Evolutionary conservation across 2,329 filamentous ascomycete genomes (phyloP).

Genomic region (Epichloe brachyelytri): DNA sequence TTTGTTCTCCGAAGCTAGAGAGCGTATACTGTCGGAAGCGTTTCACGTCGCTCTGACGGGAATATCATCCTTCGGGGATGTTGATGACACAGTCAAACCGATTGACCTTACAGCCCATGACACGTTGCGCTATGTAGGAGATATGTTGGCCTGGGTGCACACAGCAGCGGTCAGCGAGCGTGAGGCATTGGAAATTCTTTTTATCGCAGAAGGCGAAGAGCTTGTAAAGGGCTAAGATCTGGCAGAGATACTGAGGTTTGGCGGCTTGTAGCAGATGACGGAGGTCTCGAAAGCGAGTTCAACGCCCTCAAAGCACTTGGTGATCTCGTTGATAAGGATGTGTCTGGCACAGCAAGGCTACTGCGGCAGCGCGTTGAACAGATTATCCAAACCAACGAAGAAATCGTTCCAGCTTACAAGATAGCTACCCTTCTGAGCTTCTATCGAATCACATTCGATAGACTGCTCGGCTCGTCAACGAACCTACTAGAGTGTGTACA

Average conservation of each 20-base stretch:
- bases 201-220: constrained; percentile 81
- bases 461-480: constrained; percentile 58
- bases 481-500: constrained; percentile 55
- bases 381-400: constrained; percentile 83
- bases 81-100: constrained; percentile 59
- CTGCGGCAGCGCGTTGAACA: constrained; percentile 84
- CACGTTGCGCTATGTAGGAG: constrained; percentile 78
- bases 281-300: constrained; percentile 46
- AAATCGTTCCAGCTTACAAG: constrained; percentile 78
- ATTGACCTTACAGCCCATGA: constrained; percentile 93
- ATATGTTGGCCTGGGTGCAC: constrained; percentile 97
- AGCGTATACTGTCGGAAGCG: constrained; percentile 73
- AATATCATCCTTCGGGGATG: constrained; percentile 40
- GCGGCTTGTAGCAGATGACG: constrained; percentile 51
- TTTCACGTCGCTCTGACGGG: constrained; percentile 86
- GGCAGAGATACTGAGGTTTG: constrained; percentile 76
- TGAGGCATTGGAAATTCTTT: constrained; percentile 82
- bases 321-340: constrained; percentile 74
- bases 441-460: constrained; percentile 75
- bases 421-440: constrained; percentile 82
- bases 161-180: constrained; percentile 88
- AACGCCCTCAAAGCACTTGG: constrained; percentile 73
- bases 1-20: constrained; percentile 81
- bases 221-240: constrained; percentile 68
- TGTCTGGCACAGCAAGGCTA: constrained; percentile 69